Percentiles rank a stretch among this genome's conserved stretches.
phyloP scores from a whole-genome alignment of 306 rosid genomes.

The Quercus agrifolia region DNA sequence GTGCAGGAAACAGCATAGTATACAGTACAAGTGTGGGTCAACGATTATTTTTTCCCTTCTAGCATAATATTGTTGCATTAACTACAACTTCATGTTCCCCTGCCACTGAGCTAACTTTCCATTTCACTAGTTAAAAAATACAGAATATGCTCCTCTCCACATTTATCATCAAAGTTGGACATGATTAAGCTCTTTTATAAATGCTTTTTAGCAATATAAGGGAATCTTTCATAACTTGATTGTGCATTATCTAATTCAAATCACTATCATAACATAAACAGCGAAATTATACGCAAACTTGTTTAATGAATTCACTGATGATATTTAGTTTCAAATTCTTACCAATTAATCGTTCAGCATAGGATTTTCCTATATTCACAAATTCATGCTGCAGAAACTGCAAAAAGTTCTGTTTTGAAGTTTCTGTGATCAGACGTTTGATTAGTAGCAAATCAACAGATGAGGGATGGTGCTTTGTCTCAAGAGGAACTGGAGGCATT shows the following conservation, averaged over 20 bases:
- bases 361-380: slow-evolving; percentile 78
- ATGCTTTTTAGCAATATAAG: neutral
- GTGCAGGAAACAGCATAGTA: neutral
- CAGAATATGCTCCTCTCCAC: neutral
- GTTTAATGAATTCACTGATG: neutral
- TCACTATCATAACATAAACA: neutral
- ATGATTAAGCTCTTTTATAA: neutral
- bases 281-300: neutral
- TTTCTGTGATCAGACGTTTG: slow-evolving; percentile 83
- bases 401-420: slow-evolving; percentile 74
- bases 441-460: slow-evolving; percentile 85
- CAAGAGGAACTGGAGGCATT: slow-evolving; percentile 92
- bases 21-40: neutral
- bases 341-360: slow-evolving; percentile 92
- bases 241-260: neutral
- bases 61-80: too few species aligned
- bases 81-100: neutral
- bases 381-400: slow-evolving; percentile 97
- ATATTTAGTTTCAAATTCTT: slow-evolving; percentile 18
- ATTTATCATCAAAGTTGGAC: neutral
- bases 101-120: neutral
- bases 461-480: slow-evolving; percentile 96
- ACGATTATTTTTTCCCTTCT: neutral
- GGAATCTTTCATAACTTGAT: neutral
- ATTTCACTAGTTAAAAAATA: neutral